Conservation (phyloP, 345 rosid species). For the Lepidium aucheri region DNA sequence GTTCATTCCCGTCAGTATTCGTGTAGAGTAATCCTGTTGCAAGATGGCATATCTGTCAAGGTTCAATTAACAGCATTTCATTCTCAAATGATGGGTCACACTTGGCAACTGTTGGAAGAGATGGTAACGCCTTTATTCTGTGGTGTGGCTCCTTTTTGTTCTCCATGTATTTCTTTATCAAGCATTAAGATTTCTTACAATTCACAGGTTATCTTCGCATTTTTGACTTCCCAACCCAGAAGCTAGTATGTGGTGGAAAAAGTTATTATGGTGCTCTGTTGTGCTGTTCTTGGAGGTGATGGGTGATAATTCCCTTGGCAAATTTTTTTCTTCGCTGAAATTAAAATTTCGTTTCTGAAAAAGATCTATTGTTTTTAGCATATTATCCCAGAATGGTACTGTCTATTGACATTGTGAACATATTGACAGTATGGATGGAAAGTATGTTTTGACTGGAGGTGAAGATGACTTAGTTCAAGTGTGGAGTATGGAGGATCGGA, state of each 20-base stretch:
- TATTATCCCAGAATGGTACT: neutral
- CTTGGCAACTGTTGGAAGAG: constrained; percentile 98
- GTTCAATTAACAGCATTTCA: constrained; percentile 80
- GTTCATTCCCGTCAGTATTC: constrained; percentile 20
- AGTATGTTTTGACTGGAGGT: constrained; percentile 94
- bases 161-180: neutral
- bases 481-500: constrained; percentile 99
- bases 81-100: constrained; percentile 80
- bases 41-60: constrained; percentile 97
- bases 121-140: constrained; percentile 42
- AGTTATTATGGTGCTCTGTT: constrained; percentile 32
- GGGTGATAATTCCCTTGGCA: constrained; percentile 15
- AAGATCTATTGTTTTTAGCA: neutral
- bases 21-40: constrained; percentile 95
- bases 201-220: constrained; percentile 82
- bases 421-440: constrained; percentile 84
- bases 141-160: neutral
- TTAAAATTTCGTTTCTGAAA: neutral
- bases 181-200: neutral
- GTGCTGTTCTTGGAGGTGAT: constrained; percentile 36
- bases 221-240: constrained; percentile 56
- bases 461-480: constrained; percentile 99
- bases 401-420: neutral
- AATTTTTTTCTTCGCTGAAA: constrained; percentile 48
- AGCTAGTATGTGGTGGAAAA: constrained; percentile 32